These are phyloP conservation scores for Solanum medicagineum DNA, from an alignment of 257 asterid species.

Conservation along the genomic window DNA sequence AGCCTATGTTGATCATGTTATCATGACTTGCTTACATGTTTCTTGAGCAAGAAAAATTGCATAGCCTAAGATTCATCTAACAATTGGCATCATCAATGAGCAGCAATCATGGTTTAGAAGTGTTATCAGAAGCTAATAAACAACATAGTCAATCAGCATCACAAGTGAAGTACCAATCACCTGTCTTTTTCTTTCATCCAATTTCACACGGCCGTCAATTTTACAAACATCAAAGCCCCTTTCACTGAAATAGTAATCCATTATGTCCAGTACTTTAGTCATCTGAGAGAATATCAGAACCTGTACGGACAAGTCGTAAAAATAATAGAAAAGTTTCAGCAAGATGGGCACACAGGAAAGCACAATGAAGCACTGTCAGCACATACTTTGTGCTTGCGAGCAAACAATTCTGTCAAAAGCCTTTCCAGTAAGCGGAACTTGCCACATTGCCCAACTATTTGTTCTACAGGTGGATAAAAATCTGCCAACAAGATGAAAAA, in stretches of 20 bases:
- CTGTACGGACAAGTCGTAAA: slow-evolving; percentile 21
- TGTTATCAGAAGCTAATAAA: not conserved
- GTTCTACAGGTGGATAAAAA: slow-evolving; percentile 63
- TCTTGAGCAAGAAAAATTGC: not conserved
- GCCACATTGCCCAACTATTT: slow-evolving; percentile 92
- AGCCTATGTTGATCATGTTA: not conserved
- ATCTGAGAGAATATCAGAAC: slow-evolving; percentile 95
- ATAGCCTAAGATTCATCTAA: not conserved
- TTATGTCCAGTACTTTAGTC: slow-evolving; percentile 88
- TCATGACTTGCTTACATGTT: not conserved
- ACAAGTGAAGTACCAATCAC: slow-evolving; percentile 14
- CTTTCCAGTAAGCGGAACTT: slow-evolving; percentile 75
- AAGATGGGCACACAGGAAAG: not conserved
- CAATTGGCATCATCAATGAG: not conserved
- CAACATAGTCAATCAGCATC: not conserved
- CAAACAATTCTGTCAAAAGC: slow-evolving; percentile 56
- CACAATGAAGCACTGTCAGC: not conserved
- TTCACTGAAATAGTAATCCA: slow-evolving; percentile 93
- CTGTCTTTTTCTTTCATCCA: slow-evolving; percentile 72
- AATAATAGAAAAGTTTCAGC: not conserved
- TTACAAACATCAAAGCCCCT: slow-evolving; percentile 69
- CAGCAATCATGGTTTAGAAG: not conserved
- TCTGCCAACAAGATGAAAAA: slow-evolving; percentile 26
- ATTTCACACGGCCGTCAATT: slow-evolving; percentile 83
- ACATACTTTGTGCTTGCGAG: slow-evolving; percentile 77